A percentile compares a stretch with the other conserved stretches of the same genome.
Conservation (phyloP, 441 rosid species). For the Euphorbia celastroides region DNA sequence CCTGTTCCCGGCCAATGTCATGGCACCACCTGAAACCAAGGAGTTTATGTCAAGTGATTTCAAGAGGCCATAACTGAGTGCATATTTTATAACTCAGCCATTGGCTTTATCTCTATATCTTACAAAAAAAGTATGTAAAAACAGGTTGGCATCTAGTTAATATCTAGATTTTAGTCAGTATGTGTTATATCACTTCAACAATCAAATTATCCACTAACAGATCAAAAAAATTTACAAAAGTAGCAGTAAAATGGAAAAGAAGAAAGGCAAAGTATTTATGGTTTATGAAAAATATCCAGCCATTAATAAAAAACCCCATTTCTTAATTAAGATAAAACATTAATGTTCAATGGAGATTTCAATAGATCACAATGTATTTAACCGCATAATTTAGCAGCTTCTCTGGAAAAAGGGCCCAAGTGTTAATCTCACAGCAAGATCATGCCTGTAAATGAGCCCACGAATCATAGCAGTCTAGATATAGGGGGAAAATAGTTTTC, state of each 20-base stretch:
- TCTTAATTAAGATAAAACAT: not conserved
- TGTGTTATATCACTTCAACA: not conserved
- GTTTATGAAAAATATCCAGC: not conserved
- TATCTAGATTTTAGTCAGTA: not conserved
- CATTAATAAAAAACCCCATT: not conserved
- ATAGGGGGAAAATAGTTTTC: not conserved
- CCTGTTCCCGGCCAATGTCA: conserved; percentile 93
- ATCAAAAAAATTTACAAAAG: not conserved
- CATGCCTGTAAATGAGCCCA: not conserved
- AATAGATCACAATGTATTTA: not conserved
- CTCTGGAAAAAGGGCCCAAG: not conserved
- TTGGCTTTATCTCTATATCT: conserved; percentile 8
- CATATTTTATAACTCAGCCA: not conserved
- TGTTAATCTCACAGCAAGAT: not conserved
- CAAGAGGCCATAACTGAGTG: not conserved
- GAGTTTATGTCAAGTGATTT: conserved; percentile 9
- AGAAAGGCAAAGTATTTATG: not conserved
- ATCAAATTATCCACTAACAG: not conserved
- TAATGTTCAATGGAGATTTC: not conserved
- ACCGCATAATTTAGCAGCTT: not conserved
- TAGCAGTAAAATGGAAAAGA: not conserved
- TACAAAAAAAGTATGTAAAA: not conserved
- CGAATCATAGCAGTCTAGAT: not conserved
- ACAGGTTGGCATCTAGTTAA: not conserved
- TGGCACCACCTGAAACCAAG: conserved; percentile 82